Base-by-base conservation (phyloP, 108 stramenopile species). In the Seminavis robusta region DNA sequence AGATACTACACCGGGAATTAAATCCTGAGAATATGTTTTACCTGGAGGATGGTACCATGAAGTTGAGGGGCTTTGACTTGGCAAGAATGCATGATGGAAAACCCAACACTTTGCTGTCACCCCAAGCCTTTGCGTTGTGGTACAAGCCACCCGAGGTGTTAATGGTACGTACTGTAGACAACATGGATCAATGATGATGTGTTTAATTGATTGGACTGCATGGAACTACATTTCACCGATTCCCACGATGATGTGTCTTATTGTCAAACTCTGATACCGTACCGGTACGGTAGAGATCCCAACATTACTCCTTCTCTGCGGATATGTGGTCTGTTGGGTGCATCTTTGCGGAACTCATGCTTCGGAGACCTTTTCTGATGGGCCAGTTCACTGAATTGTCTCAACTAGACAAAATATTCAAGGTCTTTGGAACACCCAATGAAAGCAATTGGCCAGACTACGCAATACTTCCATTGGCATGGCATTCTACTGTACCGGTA, bases 261-360 rank as follows among this genome's bases (percentile, higher is more conserved):
- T n/a, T n/a, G n/a, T n/a, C n/a, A n/a, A n/a, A n/a, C n/a, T n/a
- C n/a, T n/a, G n/a, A n/a, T n/a, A n/a, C n/a, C n/a, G n/a, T n/a
- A n/a, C n/a, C n/a, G n/a, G n/a, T n/a, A n/a, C n/a, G n/a, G n/a
- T n/a, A n/a, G 17, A 95, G 97, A 11, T 76, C 92, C 10, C 83
- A 72, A 0, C 83, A 93, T 65, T 98, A 98, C 65, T 79, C 83
- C 6, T 77, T 92, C 4, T 84, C 92, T 0, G 89, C 92, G 6
- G 97, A 98, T 52, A 91, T 95, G 63, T 98, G 97, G 97, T 83
- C 84, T 54, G 89, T 89, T 1, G 97, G 97, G 1, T 95, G 94
- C 68, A 95, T 98, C 31, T 92, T 98, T 76, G 97, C 97, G 1
- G 97, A 98, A 53, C 59, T 98, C 23, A 38, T 94, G 30, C 71